Evolutionary conservation across 2,329 filamentous ascomycete species (phyloP).

Genomic region (Seiridium cupressi): DNA sequence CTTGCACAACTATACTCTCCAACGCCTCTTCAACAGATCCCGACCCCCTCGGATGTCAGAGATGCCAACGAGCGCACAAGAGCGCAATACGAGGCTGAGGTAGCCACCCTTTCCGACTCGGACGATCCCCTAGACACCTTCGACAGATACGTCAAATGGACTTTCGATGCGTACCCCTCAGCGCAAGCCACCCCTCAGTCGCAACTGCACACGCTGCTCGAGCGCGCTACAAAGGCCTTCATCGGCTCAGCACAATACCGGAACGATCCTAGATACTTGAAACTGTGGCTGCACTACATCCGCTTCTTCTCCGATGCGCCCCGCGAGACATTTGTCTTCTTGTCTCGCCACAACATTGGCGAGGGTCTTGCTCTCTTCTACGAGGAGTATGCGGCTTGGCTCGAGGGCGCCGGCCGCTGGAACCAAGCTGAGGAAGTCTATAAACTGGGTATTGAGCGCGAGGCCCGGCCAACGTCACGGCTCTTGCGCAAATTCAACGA

Average conservation of each 20-base stretch:
- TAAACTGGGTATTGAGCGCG: slow-evolving; percentile 81
- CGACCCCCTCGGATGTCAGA: slow-evolving; percentile 69
- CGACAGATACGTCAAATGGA: slow-evolving; percentile 97
- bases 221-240: slow-evolving; percentile 90
- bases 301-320: slow-evolving; percentile 90
- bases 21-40: slow-evolving; percentile 56
- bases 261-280: slow-evolving; percentile 91
- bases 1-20: slow-evolving; percentile 80
- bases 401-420: slow-evolving; percentile 83
- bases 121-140: slow-evolving; percentile 95
- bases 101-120: slow-evolving; percentile 75
- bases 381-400: slow-evolving; percentile 92
- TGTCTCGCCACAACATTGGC: slow-evolving; percentile 84
- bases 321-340: slow-evolving; percentile 86
- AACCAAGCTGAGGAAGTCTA: slow-evolving; percentile 93
- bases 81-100: slow-evolving; percentile 81
- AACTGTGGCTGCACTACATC: slow-evolving; percentile 93
- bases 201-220: slow-evolving; percentile 83
- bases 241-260: slow-evolving; percentile 84
- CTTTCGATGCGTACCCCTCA: slow-evolving; percentile 89
- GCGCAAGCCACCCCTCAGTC: slow-evolving; percentile 89
- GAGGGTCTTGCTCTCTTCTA: slow-evolving; percentile 89
- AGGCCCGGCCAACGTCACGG: slow-evolving; percentile 78
- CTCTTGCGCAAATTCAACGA: slow-evolving; percentile 88
- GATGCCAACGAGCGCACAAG: slow-evolving; percentile 78